Evolutionary conservation across 208 protist species (phyloP), one percentile per base, ranked within the genome.

Genomic region (Acanthamoeba divionensis): DNA sequence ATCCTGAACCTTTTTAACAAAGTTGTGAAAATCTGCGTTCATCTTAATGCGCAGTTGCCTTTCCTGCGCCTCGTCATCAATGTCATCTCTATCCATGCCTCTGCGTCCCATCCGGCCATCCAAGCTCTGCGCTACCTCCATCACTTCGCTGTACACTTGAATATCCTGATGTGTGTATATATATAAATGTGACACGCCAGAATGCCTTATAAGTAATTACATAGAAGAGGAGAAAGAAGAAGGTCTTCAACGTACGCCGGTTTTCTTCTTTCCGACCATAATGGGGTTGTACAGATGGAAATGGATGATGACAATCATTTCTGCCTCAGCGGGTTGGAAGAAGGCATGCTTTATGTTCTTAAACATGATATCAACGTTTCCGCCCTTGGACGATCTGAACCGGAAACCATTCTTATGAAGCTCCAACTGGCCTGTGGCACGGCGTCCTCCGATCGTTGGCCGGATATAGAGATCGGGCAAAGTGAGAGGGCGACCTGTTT

Each of bases 281-380:
- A 99, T 95, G 1, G 95, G 93, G 93, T 98, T 96, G 65, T 98
- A 95, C 21, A 99, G 94, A 55, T 99, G 98, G 44, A 99, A 95
- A 92, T 99, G 98, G 80, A 99, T 96, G 80, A 99, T 95, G 3
- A 98, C 97, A 36, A 98, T 96, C 38, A 94, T 92, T 45, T 97
- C 96, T 44, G 98, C 94, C 21, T 97, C 94, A 21, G 95, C 96
- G 1, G 97, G 97, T 92, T 99, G 98, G 82, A 99, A 99, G 80
- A 99, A 98, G 80, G 98, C 93, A 92, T 99, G 97, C 90, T 97
- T 97, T 57, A 99, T 96, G 91, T 99, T 99, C 24, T 96, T 96
- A 89, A 98, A 99, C 5, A 98, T 67, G 50, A 99, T 95, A 71
- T 98, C 97, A 33, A 98, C 90, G 24, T 60, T 71, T 18, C 62